Base-by-base conservation (phyloP, 2,329 filamentous ascomycete species). In the Fusarium clavum region DNA sequence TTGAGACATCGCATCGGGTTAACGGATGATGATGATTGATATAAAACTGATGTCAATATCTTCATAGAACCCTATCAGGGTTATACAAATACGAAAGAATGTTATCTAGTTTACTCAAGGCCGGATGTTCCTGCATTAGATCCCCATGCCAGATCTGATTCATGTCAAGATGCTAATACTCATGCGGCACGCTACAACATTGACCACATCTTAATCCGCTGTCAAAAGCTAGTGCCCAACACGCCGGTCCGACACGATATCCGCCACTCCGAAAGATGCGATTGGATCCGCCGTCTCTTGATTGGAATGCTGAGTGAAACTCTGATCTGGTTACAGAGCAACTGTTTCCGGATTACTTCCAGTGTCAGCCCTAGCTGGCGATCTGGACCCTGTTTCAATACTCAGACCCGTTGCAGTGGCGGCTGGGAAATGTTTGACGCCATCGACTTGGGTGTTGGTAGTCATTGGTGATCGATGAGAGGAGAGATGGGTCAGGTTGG, bases 61-160 rank as follows among this genome's bases (percentile, higher is more conserved):
- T 10, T 3, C 25, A 9, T 3, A 3, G 9, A 10, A 27, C 3
- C 9, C 3, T 7, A 27, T 5, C 30, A 32, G 2, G 30, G 14
- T 25, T 25, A 32, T 32, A 16, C 30, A 30, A 32, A 32, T 32
- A 32, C 30, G 30, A 32, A 32, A 5, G 3, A 32, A 14, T 16
- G 14, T 16, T 3, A 1, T 11, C 14, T 8, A 5, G 9, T 10
- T 20, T 6, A 10, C 3, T 25, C 2, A 6, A 40, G 2, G 16
- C 4, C 16, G 2, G 9, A 6, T 7, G 12, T 27, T 52, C 22
- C 13, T 38, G 5, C 16, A 9, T 38, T 14, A 14, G 14, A 24
- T 16, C 5, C 20, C 5, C 6, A 30, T 30, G 13, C 4, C 18
- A 34, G 5, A 38, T 25, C 20, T 25, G 3, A 6, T 2, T n/a